A percentile compares a stretch with the other conserved stretches of the same genome.
phyloP scores from a whole-genome alignment of 2,329 filamentous ascomycete species.

The Penicillium italicum region DNA sequence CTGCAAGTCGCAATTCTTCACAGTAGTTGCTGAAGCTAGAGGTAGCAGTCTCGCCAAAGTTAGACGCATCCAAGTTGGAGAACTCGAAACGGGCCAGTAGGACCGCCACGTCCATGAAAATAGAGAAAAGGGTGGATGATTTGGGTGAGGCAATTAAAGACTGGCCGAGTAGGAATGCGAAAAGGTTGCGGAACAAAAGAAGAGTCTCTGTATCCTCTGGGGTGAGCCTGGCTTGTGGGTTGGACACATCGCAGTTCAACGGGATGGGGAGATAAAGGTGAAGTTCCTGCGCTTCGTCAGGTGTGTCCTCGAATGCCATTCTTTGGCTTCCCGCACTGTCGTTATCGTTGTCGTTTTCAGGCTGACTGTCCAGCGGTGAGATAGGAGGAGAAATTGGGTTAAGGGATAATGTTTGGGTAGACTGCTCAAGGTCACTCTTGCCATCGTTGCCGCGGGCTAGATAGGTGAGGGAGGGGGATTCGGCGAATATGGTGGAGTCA shows the following conservation, averaged over 20 bases:
- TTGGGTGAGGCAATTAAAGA: slow-evolving; percentile 57
- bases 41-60: slow-evolving; percentile 59
- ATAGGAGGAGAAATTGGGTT: slow-evolving; percentile 32
- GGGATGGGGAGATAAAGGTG: slow-evolving; percentile 59
- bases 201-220: slow-evolving; percentile 55
- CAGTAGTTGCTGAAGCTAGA: slow-evolving; percentile 58
- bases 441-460: slow-evolving; percentile 52
- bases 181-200: slow-evolving; percentile 59
- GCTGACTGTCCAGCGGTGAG: slow-evolving; percentile 30
- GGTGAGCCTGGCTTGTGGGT: slow-evolving; percentile 32
- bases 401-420: slow-evolving; percentile 32
- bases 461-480: slow-evolving; percentile 54
- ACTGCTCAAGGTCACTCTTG: slow-evolving; percentile 38
- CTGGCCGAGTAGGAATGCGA: slow-evolving; percentile 61
- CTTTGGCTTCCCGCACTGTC: slow-evolving; percentile 48
- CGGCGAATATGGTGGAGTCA: slow-evolving; percentile 56
- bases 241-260: slow-evolving; percentile 50
- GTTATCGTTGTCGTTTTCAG: slow-evolving; percentile 32
- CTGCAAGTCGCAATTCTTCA: slow-evolving; percentile 70
- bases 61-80: slow-evolving; percentile 59
- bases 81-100: slow-evolving; percentile 58
- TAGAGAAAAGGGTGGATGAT: slow-evolving; percentile 54
- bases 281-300: slow-evolving; percentile 43
- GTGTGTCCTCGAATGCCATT: slow-evolving; percentile 47
- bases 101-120: slow-evolving; percentile 59